Conservation (phyloP, 345 rosid species). For the Laguncularia racemosa region DNA sequence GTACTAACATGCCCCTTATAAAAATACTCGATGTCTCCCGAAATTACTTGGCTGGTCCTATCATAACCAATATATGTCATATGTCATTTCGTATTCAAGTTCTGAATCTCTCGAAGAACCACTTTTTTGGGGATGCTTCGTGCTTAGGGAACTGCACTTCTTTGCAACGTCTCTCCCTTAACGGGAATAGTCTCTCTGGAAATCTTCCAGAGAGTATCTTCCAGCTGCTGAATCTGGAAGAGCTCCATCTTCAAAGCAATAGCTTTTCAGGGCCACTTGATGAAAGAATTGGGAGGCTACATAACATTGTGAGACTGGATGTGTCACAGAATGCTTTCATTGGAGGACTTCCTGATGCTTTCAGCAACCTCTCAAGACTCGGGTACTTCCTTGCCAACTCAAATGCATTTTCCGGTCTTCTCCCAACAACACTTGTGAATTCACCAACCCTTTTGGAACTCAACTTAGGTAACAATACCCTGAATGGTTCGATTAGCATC, state of each 20-base stretch:
- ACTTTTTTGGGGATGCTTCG: slow-evolving; percentile 12
- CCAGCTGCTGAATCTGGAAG: slow-evolving; percentile 10
- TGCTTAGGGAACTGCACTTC: slow-evolving; percentile 19
- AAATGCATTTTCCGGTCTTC: slow-evolving; percentile 17
- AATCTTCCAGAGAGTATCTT: slow-evolving; percentile 13
- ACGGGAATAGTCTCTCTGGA: slow-evolving; percentile 21
- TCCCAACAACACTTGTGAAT: slow-evolving; percentile 25
- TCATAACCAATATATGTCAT: slow-evolving; percentile 10
- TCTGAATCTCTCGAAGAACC: slow-evolving; percentile 16
- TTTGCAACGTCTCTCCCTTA: slow-evolving; percentile 17
- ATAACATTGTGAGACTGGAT: slow-evolving; percentile 18
- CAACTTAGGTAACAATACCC: slow-evolving; percentile 13
- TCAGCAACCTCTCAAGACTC: slow-evolving; percentile 13
- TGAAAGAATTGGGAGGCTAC: slow-evolving; percentile 11
- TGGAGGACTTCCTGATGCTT: slow-evolving; percentile 28
- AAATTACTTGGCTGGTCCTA: slow-evolving; percentile 14
- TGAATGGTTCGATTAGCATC: slow-evolving; percentile 12
- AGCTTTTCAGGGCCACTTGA: slow-evolving; percentile 15
- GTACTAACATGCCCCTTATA: slow-evolving; percentile 9
- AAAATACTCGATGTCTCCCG: slow-evolving; percentile 17
- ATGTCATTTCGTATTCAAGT: slow-evolving; percentile 11
- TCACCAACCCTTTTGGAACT: slow-evolving; percentile 17
- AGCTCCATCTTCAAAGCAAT: slow-evolving; percentile 19
- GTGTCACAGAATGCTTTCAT: slow-evolving; percentile 17
- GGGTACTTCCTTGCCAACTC: slow-evolving; percentile 13